Base-by-base conservation (phyloP, 1,284 basidiomycete genomes). In the Phaffia rhodozyma region DNA sequence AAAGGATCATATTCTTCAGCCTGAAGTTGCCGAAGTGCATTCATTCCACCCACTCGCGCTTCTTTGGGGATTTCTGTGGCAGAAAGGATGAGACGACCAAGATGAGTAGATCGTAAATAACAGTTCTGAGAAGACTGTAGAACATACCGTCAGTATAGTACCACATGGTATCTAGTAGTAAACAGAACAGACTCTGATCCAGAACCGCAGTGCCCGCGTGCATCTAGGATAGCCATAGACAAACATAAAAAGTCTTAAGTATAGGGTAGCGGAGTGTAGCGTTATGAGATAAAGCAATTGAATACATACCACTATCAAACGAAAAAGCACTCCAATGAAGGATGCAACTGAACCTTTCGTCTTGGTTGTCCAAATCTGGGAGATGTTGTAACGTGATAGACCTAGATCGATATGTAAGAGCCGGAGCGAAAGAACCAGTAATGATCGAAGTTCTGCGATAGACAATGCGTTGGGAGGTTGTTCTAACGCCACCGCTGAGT, bases 151-250 rank as follows among this genome's bases (percentile, higher is more conserved):
- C 64, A n/a, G 62, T 32, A 29, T 58, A 50, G n/a, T 43, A 57
- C 64, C 64, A 66, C 43, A 66, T 38, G 1, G 64, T 53, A 48
- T 66, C 64, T 27, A 62, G 47, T 29, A 61, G 43, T 3, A 66
- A 57, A 23, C 58, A 48, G 11, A 66, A 56, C 16, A 66, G 16
- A 7, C 48, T 53, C 18, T 52, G 48, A 43, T 66, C 60, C 20
- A 55, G 21, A 11, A n/a, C n/a, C 18, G 21, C 50, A 3, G 50
- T 54, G 9, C 64, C 64, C 6, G 64, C 60, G 30, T 61, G 55
- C n/a, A 61, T 59, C 60, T 65, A n/a, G 6, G 7, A n/a, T 9
- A 32, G 18, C 11, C 30, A 53, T 2, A 53, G 11, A 43, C 13
- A 50, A 18, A 25, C 13, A 6, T 4, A 29, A 21, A 49, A 32